Base-by-base conservation (phyloP, 2,329 filamentous ascomycete genomes). In the Calycina marina region DNA sequence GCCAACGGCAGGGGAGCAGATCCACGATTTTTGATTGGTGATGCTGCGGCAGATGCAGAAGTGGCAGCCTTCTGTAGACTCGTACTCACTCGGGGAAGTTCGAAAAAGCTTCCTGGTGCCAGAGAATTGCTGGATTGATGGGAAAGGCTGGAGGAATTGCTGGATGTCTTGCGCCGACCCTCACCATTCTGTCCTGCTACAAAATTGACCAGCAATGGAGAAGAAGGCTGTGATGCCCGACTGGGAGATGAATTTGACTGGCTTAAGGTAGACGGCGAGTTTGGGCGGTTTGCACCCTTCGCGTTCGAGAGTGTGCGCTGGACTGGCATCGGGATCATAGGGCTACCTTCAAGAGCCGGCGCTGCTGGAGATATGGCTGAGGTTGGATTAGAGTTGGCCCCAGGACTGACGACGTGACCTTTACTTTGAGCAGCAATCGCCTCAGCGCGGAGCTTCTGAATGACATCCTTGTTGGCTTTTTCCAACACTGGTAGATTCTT, bases 391-490 rank as follows among this genome's bases (percentile, higher is more conserved):
- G 10, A 25, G 4, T 11, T 25, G 22, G 25, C 35, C 11, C 35
- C 32, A 13, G 48, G 47, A 25, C 41, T 49, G 12, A 44, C 33
- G 12, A 40, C 31, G 9, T 25, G 28, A 18, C 57, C 48, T 47
- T 76, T 75, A 48, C 56, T 69, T 43, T 76, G 71, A 2, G 63
- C 58, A 3, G 72, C 85, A 60, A 94, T 67, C 3, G 90, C 86
- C 55, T 96, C 86, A 14, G 86, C 84, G 8, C 86, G 77, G 36
- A 98, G 64, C 54, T 96, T 96, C 48, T 96, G 86, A 18, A 98
- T 93, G 17, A 96, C 85, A 48, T 98, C 90, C 53, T 98, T 98
- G 58, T 98, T 98, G 34, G 90, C 90, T 56, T 94, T 96, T 49
- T 96, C 90, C 12, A 98, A 65, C 13, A 96, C 88, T 0, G 88